Conservation (phyloP, 2,329 filamentous ascomycete species). For the Pseudocercospora musae region DNA sequence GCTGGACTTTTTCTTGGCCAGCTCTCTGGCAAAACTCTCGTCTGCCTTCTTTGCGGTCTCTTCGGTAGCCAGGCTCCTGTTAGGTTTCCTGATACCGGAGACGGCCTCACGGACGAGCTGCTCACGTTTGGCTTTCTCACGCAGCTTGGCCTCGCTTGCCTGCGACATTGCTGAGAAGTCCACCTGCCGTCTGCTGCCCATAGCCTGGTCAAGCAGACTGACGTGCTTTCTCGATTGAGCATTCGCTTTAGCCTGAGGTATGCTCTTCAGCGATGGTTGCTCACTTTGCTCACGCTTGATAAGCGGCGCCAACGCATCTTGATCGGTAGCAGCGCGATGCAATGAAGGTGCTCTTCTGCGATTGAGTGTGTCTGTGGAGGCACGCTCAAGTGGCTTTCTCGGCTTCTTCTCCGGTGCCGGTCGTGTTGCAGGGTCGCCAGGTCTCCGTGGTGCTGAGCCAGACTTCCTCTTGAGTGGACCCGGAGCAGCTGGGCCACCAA, state of each 20-base stretch:
- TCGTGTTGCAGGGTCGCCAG: slow-evolving; percentile 36
- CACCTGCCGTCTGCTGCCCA: slow-evolving; percentile 47
- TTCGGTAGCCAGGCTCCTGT: slow-evolving; percentile 66
- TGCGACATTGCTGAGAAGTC: slow-evolving; percentile 53
- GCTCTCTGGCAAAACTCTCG: slow-evolving; percentile 46
- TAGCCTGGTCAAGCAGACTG: slow-evolving; percentile 32
- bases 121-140: slow-evolving; percentile 64
- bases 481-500: slow-evolving; percentile 66
- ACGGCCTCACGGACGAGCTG: slow-evolving; percentile 69
- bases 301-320: slow-evolving; percentile 52
- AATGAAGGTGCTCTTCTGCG: slow-evolving; percentile 59
- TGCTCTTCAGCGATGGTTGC: slow-evolving; percentile 49
- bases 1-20: slow-evolving; percentile 20
- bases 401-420: slow-evolving; percentile 41
- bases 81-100: slow-evolving; percentile 69
- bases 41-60: slow-evolving; percentile 66
- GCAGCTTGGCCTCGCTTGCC: slow-evolving; percentile 56
- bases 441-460: slow-evolving; percentile 38
- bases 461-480: slow-evolving; percentile 54
- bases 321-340: slow-evolving; percentile 64
- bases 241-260: slow-evolving; percentile 34
- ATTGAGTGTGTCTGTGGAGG: slow-evolving; percentile 56
- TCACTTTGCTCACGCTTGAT: slow-evolving; percentile 70
- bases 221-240: slow-evolving; percentile 37
- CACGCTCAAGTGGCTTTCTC: slow-evolving; percentile 58